A percentile compares a stretch with the other conserved stretches of the same genome.
Evolutionary conservation across 345 rosid species (phyloP).

Genomic region (Aurinia saxatilis): DNA sequence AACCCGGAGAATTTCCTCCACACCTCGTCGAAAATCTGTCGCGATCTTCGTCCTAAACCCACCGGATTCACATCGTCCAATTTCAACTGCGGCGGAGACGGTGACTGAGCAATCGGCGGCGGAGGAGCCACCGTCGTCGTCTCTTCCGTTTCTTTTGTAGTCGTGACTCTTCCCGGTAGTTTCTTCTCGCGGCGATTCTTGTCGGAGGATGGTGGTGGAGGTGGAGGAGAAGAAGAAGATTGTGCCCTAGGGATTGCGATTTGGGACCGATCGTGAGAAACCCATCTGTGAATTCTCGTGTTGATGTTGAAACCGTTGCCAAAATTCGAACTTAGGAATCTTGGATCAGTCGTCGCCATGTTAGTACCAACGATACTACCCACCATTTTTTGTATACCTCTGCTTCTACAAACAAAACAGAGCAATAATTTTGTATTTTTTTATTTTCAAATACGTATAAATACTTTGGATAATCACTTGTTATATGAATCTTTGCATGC

Average conservation of each 20-base stretch:
- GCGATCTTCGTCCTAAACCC: conserved; percentile 73
- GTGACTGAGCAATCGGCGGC: not conserved
- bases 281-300: conserved; percentile 21
- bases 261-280: conserved; percentile 21
- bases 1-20: conserved; percentile 96
- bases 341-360: conserved; percentile 29
- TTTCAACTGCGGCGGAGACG: conserved; percentile 39
- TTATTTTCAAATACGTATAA: not conserved
- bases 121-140: conserved; percentile 13
- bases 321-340: conserved; percentile 29
- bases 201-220: conserved; percentile 22
- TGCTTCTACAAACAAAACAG: conserved; percentile 15
- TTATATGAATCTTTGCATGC: conserved; percentile 17
- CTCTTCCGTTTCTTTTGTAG: conserved; percentile 22
- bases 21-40: conserved; percentile 87
- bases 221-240: conserved; percentile 24
- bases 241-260: conserved; percentile 34
- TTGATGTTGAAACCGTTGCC: conserved; percentile 25
- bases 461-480: conserved; percentile 16
- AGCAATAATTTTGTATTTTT: not conserved
- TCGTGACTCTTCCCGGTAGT: conserved; percentile 6
- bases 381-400: conserved; percentile 18
- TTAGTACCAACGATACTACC: conserved; percentile 22
- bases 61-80: conserved; percentile 87
- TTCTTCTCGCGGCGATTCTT: conserved; percentile 22